These are phyloP conservation scores for Euphorbia lathyris DNA, from an alignment of 345 rosid species.

Conservation along the genomic window DNA sequence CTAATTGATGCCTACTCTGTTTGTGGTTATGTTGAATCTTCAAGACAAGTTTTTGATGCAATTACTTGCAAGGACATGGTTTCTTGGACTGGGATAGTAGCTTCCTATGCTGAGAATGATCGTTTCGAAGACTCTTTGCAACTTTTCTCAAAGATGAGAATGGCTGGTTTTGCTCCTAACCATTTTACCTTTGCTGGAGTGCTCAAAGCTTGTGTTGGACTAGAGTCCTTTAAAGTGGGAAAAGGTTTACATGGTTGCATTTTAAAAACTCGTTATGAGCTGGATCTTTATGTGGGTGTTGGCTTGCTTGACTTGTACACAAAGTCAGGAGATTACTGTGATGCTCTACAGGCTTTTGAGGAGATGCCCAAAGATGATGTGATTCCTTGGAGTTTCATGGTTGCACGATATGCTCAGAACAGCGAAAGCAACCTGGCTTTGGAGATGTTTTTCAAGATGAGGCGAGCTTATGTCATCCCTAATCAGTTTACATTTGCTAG, in stretches of 20 bases:
- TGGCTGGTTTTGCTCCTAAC: slow-evolving; percentile 43
- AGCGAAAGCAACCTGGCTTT: slow-evolving; percentile 48
- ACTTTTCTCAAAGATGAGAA: slow-evolving; percentile 53
- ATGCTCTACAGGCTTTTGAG: slow-evolving; percentile 55
- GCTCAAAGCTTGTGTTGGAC: slow-evolving; percentile 69
- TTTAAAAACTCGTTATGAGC: slow-evolving; percentile 54
- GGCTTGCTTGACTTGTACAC: slow-evolving; percentile 74
- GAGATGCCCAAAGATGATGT: slow-evolving; percentile 74
- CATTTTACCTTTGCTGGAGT: slow-evolving; percentile 49
- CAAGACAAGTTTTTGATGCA: slow-evolving; percentile 63
- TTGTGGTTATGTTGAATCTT: slow-evolving; percentile 45
- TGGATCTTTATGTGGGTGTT: slow-evolving; percentile 53
- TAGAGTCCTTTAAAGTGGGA: slow-evolving; percentile 44
- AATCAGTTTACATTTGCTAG: slow-evolving; percentile 78
- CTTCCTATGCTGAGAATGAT: slow-evolving; percentile 70
- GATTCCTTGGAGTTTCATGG: slow-evolving; percentile 91
- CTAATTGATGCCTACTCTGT: slow-evolving; percentile 66
- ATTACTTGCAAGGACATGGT: slow-evolving; percentile 64
- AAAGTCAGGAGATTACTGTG: slow-evolving; percentile 37
- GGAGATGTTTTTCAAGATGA: slow-evolving; percentile 64
- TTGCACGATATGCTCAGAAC: slow-evolving; percentile 65
- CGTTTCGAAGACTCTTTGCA: slow-evolving; percentile 49
- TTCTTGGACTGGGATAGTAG: slow-evolving; percentile 77
- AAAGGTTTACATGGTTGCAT: slow-evolving; percentile 64
- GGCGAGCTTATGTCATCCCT: slow-evolving; percentile 51